Evolutionary conservation across 192 early-diverging fungal genomes (phyloP).

Genomic region (Backusella liffmaniae): DNA sequence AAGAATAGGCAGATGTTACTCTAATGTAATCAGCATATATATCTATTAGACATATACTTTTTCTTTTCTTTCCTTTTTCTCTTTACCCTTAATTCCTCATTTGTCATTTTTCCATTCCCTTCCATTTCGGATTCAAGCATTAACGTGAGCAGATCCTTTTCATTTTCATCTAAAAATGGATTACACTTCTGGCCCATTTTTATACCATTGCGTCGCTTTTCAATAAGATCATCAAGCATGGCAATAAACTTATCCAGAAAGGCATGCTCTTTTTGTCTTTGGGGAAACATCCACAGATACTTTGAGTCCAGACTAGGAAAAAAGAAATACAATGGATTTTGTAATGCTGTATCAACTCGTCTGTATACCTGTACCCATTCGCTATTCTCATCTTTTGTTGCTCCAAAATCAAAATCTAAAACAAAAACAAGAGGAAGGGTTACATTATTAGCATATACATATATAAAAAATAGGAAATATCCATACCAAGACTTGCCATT

Average conservation of each 20-base stretch:
- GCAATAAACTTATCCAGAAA: neutral
- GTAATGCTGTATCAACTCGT: neutral
- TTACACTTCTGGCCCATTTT: neutral
- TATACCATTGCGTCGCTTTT: neutral
- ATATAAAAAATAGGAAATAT: neutral
- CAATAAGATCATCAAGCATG: constrained; percentile 3
- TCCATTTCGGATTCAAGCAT: constrained; percentile 27
- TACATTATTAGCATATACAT: neutral
- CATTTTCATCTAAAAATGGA: constrained; percentile 14
- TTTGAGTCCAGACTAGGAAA: neutral
- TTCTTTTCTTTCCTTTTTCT: neutral
- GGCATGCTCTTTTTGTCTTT: neutral
- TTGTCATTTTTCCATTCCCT: neutral
- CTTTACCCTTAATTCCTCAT: neutral
- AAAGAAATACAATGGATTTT: neutral
- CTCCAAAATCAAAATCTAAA: constrained; percentile 7
- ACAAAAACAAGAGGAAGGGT: too few species aligned
- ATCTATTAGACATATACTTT: neutral
- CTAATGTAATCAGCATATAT: neutral
- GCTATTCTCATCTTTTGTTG: neutral
- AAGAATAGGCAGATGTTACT: constrained; percentile 45
- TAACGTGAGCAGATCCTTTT: constrained; percentile 31
- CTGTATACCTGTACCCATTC: constrained; percentile 4
- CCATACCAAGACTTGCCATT: neutral
- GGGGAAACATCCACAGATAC: neutral